Evolutionary conservation across 345 rosid species (phyloP).

Genomic region (Bretschneidera sinensis): DNA sequence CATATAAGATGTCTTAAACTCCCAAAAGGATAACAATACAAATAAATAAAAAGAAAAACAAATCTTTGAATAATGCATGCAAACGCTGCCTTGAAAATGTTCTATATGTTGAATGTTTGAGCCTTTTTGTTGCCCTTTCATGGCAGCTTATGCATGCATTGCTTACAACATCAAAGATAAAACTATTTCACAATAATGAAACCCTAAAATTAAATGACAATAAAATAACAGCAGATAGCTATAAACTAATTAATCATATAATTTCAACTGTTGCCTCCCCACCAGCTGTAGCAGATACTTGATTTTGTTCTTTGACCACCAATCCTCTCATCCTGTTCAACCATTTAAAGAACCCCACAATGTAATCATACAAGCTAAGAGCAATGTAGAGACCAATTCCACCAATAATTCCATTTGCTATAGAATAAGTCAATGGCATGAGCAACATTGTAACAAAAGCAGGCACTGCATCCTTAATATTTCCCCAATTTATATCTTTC

Average conservation of each 20-base stretch:
- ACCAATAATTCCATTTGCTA: conserved; percentile 80
- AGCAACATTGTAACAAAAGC: conserved; percentile 81
- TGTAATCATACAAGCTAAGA: conserved; percentile 49
- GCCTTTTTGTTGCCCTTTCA: conserved; percentile 15
- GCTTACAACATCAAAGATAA: not conserved
- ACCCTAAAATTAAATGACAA: no score
- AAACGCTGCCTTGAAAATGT: conserved; percentile 29
- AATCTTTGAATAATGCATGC: conserved; percentile 25
- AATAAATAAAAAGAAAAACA: not conserved
- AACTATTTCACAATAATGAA: no score
- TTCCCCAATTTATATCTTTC: conserved; percentile 66
- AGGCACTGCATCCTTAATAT: conserved; percentile 63
- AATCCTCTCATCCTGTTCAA: conserved; percentile 40
- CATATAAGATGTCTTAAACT: no score
- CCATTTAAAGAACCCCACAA: conserved; percentile 25
- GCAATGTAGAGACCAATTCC: conserved; percentile 67
- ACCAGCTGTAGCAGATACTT: conserved; percentile 49
- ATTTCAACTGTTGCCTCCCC: conserved; percentile 28
- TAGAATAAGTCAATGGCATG: conserved; percentile 83
- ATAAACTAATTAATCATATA: conserved; percentile 13
- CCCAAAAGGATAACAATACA: no score
- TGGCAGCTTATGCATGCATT: conserved; percentile 37
- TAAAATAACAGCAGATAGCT: no score
- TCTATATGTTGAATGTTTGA: not conserved
- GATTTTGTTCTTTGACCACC: conserved; percentile 54